Conservation (phyloP, 2,329 filamentous ascomycete species). For the Blastomyces silverae region DNA sequence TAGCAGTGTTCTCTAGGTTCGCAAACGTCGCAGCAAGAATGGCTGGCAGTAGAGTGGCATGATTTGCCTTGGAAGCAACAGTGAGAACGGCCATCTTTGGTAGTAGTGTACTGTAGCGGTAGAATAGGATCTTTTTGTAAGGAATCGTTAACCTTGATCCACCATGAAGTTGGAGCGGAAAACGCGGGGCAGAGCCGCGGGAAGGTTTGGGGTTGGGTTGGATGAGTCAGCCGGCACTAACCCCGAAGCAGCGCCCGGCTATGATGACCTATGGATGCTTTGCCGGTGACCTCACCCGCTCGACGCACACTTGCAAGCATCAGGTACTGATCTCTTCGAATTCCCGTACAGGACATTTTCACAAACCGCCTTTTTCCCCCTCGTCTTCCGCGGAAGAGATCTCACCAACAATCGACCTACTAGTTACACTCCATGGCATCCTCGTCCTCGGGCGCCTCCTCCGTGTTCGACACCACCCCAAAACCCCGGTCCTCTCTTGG, state of each 20-base stretch:
- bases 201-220: too few relatives aligned
- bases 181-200: too few relatives aligned
- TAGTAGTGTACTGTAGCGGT: not conserved
- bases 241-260: not conserved
- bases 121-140: not conserved
- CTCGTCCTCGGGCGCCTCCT: slow-evolving; percentile 12
- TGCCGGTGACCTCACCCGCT: not conserved
- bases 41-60: slow-evolving; percentile 37
- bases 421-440: not conserved
- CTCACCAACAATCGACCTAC: not conserved
- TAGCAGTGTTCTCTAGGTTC: slow-evolving; percentile 34
- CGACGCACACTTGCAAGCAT: not conserved
- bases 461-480: slow-evolving; percentile 9
- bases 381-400: not conserved
- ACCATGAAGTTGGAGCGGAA: too few relatives aligned
- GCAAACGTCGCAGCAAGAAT: slow-evolving; percentile 38
- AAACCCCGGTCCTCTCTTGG: slow-evolving; percentile 4
- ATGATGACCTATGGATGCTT: not conserved
- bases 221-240: not conserved
- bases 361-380: not conserved
- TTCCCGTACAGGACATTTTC: not conserved
- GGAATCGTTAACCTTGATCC: too few relatives aligned
- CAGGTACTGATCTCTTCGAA: not conserved
- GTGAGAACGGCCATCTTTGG: slow-evolving; percentile 24
- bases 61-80: slow-evolving; percentile 38